Percentiles rank a stretch among this genome's conserved stretches.
Conservation (phyloP, 192 early-diverging fungal species). For the Pecoramyces ruminantium region DNA sequence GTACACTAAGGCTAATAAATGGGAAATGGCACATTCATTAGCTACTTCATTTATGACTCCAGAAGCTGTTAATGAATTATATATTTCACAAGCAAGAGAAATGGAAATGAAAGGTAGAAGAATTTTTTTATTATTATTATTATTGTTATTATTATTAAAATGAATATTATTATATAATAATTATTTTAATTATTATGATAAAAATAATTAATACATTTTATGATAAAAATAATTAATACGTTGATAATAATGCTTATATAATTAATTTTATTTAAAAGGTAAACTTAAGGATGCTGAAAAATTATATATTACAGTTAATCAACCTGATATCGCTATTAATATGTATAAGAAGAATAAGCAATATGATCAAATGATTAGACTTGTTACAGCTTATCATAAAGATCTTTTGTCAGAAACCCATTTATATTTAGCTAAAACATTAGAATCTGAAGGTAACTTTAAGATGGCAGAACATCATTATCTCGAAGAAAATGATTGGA, state of each 20-base stretch:
- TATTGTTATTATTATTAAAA: too few relatives aligned
- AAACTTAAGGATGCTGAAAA: conserved; percentile 46
- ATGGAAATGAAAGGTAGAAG: conserved; percentile 33
- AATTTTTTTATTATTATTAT: too few relatives aligned
- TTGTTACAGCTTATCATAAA: conserved; percentile 41
- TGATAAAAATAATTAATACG: too few relatives aligned
- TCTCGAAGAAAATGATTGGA: conserved; percentile 42
- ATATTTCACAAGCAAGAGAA: conserved; percentile 39
- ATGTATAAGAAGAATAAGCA: conserved; percentile 53
- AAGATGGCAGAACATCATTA: conserved; percentile 45
- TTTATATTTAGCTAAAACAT: conserved; percentile 35
- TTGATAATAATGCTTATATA: too few relatives aligned
- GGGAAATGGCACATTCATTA: conserved; percentile 42
- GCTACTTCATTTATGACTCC: conserved; percentile 37
- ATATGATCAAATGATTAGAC: conserved; percentile 48
- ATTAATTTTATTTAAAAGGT: too few relatives aligned
- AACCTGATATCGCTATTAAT: conserved; percentile 48
- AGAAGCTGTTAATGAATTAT: conserved; percentile 34
- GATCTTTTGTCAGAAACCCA: conserved; percentile 41
- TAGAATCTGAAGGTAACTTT: conserved; percentile 42
- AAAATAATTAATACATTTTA: too few relatives aligned
- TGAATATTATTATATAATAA: too few relatives aligned
- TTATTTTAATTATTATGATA: too few relatives aligned
- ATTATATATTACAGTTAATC: conserved; percentile 36
- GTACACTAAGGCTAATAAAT: conserved; percentile 35